Base-by-base conservation (phyloP, 176 grass and related monocot genomes). In the Cymbopogon citratus region DNA sequence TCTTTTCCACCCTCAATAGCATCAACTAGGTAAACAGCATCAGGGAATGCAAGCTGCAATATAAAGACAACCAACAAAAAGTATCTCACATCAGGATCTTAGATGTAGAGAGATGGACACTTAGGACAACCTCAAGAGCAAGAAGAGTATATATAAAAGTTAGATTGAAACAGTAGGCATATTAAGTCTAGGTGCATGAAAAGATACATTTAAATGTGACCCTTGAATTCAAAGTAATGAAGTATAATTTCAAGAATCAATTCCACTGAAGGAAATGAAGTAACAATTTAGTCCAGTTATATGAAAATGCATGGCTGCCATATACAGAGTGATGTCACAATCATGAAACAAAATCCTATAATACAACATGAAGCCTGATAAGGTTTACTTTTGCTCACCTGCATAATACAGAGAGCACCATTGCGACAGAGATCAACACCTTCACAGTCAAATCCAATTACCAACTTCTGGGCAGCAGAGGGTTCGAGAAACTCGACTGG, bases 361-460 rank as follows among this genome's bases (percentile, higher is more conserved):
- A 74, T 34, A 52, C 27, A 51, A 65, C 5, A 51, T 16, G 44
- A 66, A 23, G 19, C 26, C 61, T 19, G 9, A 24, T 24, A 76
- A 71, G 40, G 41, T 48, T 76, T 45, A 84, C 48, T 74, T 65
- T 81, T 73, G 65, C 70, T 92, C 43, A 98, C 95, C 95, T 98
- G 95, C 95, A 98, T 98, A 71, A 98, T 82, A 84, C 95, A 98
- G 76, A 98, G 90, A 87, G 81, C 74, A 13, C 95, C 95, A 86
- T 91, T 51, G 61, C 92, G 90, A 70, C 95, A 98, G 59, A 98
- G 90, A 69, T 98, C 92, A 69, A 98, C 92, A 77, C 95, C 95
- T 86, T 98, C 95, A 67, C 95, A 98, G 57, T 98, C 95, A 81
- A 98, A 89, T 73, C 92, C 92, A 49, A 98, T 86, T 54, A 95